These are phyloP conservation scores for Fomitopsis serialis DNA, from an alignment of 768 basidiomycete genomes.

Conservation along the genomic window DNA sequence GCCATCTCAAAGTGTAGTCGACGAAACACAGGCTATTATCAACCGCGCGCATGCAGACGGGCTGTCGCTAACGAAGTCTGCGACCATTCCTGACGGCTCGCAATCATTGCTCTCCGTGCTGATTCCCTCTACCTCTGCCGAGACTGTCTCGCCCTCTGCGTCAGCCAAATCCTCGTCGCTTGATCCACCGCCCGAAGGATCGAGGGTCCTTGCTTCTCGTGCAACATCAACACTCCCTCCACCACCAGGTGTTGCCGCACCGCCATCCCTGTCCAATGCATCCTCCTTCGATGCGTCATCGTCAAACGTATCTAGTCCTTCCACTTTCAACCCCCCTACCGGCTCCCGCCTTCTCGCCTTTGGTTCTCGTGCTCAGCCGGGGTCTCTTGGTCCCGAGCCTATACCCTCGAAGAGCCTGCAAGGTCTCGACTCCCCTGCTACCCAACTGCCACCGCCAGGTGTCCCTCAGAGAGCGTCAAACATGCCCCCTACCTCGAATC, in stretches of 20 bases:
- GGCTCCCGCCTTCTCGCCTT: conserved; percentile 41
- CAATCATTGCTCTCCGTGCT: conserved; percentile 2
- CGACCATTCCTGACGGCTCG: not conserved
- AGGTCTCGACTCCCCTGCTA: not conserved
- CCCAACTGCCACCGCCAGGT: conserved; percentile 7
- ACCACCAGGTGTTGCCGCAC: conserved; percentile 1
- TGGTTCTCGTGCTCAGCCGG: conserved; percentile 24
- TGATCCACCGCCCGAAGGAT: conserved; percentile 5
- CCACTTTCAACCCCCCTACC: conserved; percentile 31
- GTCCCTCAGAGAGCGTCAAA: conserved; percentile 2
- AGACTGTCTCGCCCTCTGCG: not conserved
- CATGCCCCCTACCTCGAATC: not conserved
- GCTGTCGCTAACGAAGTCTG: not conserved
- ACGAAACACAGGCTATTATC: not conserved
- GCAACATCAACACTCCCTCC: not conserved
- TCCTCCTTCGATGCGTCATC: conserved; percentile 6
- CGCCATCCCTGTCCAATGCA: conserved; percentile 6
- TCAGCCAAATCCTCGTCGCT: conserved; percentile 3
- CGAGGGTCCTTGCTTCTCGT: conserved; percentile 9
- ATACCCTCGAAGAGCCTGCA: conserved; percentile 2
- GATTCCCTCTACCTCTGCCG: not conserved
- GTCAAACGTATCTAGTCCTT: conserved; percentile 17
- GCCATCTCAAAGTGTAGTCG: not conserved
- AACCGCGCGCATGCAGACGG: not conserved
- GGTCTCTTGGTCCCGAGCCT: conserved; percentile 4